Evolutionary conservation across 805 yeast species (phyloP).

Genomic region (Starmerella bombicola): DNA sequence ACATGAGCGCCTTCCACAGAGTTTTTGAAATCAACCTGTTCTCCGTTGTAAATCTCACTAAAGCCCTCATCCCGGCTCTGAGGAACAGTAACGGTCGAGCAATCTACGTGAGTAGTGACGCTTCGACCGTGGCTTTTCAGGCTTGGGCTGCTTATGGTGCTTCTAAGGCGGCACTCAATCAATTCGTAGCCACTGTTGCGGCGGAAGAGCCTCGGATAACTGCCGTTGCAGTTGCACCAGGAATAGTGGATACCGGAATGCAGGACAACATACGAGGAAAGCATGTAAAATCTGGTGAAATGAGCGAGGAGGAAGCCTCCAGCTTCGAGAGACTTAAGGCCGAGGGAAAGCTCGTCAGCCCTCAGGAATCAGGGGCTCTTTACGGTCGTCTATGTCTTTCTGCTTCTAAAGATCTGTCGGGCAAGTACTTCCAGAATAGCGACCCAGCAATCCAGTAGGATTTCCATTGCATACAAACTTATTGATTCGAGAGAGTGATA

Average conservation of each 20-base stretch:
- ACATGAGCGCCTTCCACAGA: constrained; percentile 46
- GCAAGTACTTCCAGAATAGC: constrained; percentile 32
- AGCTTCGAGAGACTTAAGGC: constrained; percentile 54
- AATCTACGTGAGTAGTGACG: constrained; percentile 83
- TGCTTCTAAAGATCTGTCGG: constrained; percentile 46
- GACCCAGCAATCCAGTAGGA: not conserved
- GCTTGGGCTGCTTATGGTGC: constrained; percentile 92
- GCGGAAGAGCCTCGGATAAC: constrained; percentile 51
- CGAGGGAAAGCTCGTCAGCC: constrained; percentile 46
- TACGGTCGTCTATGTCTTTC: constrained; percentile 60
- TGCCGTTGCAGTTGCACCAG: constrained; percentile 75
- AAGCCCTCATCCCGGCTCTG: constrained; percentile 38
- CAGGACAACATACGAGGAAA: constrained; percentile 63
- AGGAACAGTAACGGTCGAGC: constrained; percentile 46
- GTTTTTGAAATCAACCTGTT: constrained; percentile 69
- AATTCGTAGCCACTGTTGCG: constrained; percentile 53
- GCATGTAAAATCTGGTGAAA: constrained; percentile 37
- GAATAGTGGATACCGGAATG: constrained; percentile 88
- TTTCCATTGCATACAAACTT: too few species aligned
- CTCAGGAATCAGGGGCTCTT: constrained; percentile 59
- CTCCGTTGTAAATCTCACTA: constrained; percentile 51
- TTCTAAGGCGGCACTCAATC: constrained; percentile 84
- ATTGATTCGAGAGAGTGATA: too few species aligned
- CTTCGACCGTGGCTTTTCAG: constrained; percentile 46
- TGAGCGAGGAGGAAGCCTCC: constrained; percentile 48